Conservation (phyloP, 2,329 filamentous ascomycete genomes). For the Neurospora sp. region DNA sequence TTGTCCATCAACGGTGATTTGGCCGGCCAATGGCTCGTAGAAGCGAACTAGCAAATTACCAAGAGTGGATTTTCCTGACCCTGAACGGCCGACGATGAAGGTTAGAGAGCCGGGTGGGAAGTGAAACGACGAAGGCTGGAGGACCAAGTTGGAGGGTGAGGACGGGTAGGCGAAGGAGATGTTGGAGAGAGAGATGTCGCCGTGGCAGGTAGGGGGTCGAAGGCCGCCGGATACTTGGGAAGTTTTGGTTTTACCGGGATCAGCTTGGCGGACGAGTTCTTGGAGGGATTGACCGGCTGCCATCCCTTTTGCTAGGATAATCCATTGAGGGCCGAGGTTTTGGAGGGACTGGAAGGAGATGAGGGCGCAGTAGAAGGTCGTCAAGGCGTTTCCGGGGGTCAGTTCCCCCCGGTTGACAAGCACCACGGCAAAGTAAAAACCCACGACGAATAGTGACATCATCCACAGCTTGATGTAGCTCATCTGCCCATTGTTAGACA, state of each 20-base stretch:
- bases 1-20: conserved; percentile 58
- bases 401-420: conserved; percentile 52
- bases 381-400: conserved; percentile 59
- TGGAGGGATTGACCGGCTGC: conserved; percentile 58
- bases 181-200: conserved; percentile 30
- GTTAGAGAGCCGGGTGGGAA: conserved; percentile 65
- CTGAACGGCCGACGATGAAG: conserved; percentile 77
- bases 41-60: conserved; percentile 70
- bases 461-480: conserved; percentile 65
- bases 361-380: conserved; percentile 76
- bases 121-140: conserved; percentile 53
- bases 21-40: conserved; percentile 56
- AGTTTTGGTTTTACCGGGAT: conserved; percentile 13
- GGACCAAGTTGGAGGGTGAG: conserved; percentile 47
- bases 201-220: conserved; percentile 2
- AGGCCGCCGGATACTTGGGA: neutral
- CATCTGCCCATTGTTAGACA: conserved; percentile 60
- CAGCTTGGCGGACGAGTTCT: conserved; percentile 27
- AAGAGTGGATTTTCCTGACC: conserved; percentile 86
- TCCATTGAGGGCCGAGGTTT: conserved; percentile 62
- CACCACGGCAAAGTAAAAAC: conserved; percentile 77
- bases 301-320: conserved; percentile 70
- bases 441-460: conserved; percentile 70
- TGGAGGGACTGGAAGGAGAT: conserved; percentile 68
- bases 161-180: conserved; percentile 76